A percentile compares a stretch with the other conserved stretches of the same genome.
These are phyloP conservation scores for Botrytis pseudocinerea DNA, from an alignment of 2,329 filamentous ascomycete genomes.

Conservation along the genomic window DNA sequence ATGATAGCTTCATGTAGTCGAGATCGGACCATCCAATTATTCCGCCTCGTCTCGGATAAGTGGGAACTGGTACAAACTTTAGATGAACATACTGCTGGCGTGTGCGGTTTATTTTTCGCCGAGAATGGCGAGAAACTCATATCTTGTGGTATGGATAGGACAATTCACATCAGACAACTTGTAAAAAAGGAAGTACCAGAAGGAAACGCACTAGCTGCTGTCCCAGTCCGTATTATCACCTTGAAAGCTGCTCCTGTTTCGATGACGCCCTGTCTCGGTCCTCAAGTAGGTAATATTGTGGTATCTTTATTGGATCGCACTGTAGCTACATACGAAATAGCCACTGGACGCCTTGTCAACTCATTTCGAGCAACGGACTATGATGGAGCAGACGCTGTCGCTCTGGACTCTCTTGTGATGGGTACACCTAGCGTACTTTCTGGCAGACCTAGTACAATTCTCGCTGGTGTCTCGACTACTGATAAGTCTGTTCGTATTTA, in stretches of 20 bases:
- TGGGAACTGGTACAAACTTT: constrained; percentile 88
- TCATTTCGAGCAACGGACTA: constrained; percentile 84
- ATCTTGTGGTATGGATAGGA: constrained; percentile 86
- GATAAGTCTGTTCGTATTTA: constrained; percentile 96
- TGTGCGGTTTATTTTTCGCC: constrained; percentile 75
- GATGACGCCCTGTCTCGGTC: constrained; percentile 69
- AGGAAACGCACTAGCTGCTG: constrained; percentile 68
- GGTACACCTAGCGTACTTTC: constrained; percentile 56
- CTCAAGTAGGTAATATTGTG: constrained; percentile 51
- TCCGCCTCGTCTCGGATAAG: constrained; percentile 56
- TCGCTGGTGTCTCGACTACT: constrained; percentile 87
- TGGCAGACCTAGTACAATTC: constrained; percentile 56
- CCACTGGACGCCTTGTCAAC: constrained; percentile 66
- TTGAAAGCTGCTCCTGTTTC: constrained; percentile 86
- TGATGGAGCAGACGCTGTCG: constrained; percentile 76
- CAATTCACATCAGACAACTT: constrained; percentile 78
- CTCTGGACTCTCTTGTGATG: constrained; percentile 75
- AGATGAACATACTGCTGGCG: constrained; percentile 85
- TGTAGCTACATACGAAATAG: constrained; percentile 61
- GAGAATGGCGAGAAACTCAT: constrained; percentile 67
- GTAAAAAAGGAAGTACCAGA: constrained; percentile 65
- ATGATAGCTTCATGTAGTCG: constrained; percentile 81
- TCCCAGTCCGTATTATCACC: constrained; percentile 74
- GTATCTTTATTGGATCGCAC: constrained; percentile 63
- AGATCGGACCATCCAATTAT: constrained; percentile 93